Conservation (phyloP, 495 filamentous ascomycete species). For the Penicillium herquei region DNA sequence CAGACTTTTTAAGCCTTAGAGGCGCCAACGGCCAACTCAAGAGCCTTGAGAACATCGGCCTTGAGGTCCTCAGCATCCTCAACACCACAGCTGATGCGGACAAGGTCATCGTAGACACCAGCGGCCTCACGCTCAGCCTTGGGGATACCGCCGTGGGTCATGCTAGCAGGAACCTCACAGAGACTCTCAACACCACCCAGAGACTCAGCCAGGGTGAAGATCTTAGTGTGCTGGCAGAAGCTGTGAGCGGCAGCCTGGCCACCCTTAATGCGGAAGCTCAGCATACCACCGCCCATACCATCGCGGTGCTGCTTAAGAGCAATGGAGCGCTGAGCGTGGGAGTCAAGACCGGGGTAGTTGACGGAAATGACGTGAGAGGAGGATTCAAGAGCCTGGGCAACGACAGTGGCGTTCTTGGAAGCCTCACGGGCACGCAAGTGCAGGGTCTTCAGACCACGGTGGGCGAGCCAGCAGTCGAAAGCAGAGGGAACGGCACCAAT, state of each 20-base stretch:
- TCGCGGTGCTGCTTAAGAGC: constrained; percentile 88
- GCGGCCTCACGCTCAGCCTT: constrained; percentile 83
- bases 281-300: constrained; percentile 95
- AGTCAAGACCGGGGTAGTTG: constrained; percentile 90
- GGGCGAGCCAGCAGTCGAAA: constrained; percentile 99
- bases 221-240: constrained; percentile 84
- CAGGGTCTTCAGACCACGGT: constrained; percentile 94
- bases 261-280: constrained; percentile 91
- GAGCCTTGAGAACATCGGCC: constrained; percentile 78
- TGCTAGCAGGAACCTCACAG: constrained; percentile 85
- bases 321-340: constrained; percentile 82
- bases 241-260: constrained; percentile 82
- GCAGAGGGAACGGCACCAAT: constrained; percentile 92
- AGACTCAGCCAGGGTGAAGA: constrained; percentile 93
- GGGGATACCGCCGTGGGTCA: constrained; percentile 97
- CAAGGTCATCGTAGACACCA: constrained; percentile 96
- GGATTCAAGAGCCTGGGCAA: constrained; percentile 73
- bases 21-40: constrained; percentile 66
- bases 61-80: constrained; percentile 87
- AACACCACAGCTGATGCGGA: constrained; percentile 88
- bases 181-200: constrained; percentile 91
- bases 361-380: constrained; percentile 83
- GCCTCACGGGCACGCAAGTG: constrained; percentile 89
- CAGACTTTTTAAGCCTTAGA: constrained; percentile 7
- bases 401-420: constrained; percentile 71